Evolutionary conservation across 208 protist species (phyloP).

Genomic region (Phytomonas francai): DNA sequence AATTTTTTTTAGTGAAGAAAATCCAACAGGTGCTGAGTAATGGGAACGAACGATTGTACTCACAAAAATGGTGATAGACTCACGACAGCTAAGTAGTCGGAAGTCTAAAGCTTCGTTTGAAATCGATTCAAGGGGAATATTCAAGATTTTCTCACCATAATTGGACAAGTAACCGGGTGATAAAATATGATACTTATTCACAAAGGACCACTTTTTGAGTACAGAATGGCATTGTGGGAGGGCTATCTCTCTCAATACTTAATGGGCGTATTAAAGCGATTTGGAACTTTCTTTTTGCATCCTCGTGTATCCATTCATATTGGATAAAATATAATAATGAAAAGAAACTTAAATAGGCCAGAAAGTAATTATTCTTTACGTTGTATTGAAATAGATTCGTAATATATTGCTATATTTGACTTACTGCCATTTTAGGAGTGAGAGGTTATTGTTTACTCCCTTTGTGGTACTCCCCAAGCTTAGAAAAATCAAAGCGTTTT

Average conservation of each 20-base stretch:
- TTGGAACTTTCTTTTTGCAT: slow-evolving; percentile 28
- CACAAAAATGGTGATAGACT: no score
- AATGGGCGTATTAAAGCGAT: slow-evolving; percentile 78
- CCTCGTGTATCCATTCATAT: slow-evolving; percentile 28
- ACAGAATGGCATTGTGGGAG: slow-evolving; percentile 56
- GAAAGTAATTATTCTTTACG: slow-evolving; percentile 10
- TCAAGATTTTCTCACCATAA: slow-evolving; percentile 52
- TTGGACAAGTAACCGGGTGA: slow-evolving; percentile 61
- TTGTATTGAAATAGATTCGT: slow-evolving; percentile 4
- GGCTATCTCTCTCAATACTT: slow-evolving; percentile 76
- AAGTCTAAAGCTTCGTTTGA: no score
- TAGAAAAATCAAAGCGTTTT: slow-evolving; percentile 83
- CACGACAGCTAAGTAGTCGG: no score
- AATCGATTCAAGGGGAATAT: slow-evolving; percentile 18
- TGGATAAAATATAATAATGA: no score
- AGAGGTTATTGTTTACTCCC: slow-evolving; percentile 14
- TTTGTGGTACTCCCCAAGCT: slow-evolving; percentile 30
- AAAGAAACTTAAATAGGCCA: no score
- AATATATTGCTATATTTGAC: background rate
- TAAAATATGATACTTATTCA: slow-evolving; percentile 1
- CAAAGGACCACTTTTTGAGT: slow-evolving; percentile 2
- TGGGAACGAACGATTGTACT: no score
- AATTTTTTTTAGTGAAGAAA: no score
- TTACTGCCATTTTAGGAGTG: slow-evolving; percentile 1
- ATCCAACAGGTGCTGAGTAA: no score